A percentile compares a stretch with the other conserved stretches of the same genome.
These are phyloP conservation scores for Neocucurbitaria cava DNA, from an alignment of 2,329 filamentous ascomycete species.

Conservation along the genomic window DNA sequence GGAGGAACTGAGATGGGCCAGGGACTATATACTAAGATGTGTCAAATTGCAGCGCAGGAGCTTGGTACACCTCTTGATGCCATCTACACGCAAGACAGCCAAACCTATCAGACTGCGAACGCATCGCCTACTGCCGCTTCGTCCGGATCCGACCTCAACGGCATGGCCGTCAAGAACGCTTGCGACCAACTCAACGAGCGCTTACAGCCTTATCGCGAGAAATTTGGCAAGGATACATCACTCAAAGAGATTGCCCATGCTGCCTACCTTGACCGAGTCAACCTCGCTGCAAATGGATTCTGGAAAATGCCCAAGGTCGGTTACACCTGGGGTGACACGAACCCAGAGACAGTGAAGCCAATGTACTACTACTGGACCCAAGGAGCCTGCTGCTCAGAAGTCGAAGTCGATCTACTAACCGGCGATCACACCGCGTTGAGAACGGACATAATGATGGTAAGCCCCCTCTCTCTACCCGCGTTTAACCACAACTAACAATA, in stretches of 20 bases:
- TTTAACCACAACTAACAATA: background rate
- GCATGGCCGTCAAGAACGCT: conserved; percentile 91
- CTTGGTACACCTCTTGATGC: conserved; percentile 80
- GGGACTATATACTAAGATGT: conserved; percentile 95
- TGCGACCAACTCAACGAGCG: conserved; percentile 89
- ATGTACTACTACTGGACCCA: conserved; percentile 98
- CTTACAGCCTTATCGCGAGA: conserved; percentile 82
- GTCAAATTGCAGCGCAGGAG: conserved; percentile 89
- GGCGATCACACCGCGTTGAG: conserved; percentile 89
- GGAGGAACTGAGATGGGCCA: conserved; percentile 98
- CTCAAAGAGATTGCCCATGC: conserved; percentile 89
- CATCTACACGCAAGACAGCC: conserved; percentile 86
- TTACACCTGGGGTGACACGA: conserved; percentile 75
- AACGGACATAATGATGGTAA: conserved; percentile 87
- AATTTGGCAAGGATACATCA: conserved; percentile 74
- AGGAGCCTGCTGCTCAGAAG: conserved; percentile 85
- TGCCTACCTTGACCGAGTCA: conserved; percentile 93
- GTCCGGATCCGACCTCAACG: conserved; percentile 91
- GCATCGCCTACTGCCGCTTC: conserved; percentile 91
- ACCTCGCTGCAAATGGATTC: conserved; percentile 92
- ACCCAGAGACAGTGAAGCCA: conserved; percentile 49
- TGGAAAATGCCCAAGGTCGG: conserved; percentile 98
- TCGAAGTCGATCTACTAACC: conserved; percentile 89
- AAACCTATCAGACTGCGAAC: conserved; percentile 89
- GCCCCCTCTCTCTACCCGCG: background rate